phyloP scores from a whole-genome alignment of 2,329 filamentous ascomycete genomes.

The Fusarium luffae region DNA sequence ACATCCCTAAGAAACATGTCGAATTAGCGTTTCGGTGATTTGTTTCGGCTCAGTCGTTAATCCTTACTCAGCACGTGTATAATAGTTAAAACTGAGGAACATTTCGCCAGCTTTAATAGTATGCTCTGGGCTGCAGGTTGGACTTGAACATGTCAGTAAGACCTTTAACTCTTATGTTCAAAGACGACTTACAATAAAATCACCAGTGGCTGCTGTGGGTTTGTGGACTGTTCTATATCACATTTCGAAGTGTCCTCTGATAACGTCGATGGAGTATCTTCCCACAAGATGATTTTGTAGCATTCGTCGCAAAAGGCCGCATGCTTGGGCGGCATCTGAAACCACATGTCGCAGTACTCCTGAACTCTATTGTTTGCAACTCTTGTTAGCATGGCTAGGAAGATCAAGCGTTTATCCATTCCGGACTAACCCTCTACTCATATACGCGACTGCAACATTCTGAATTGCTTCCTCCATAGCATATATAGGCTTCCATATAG shows the following conservation, averaged over 20 bases:
- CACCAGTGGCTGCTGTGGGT: background rate
- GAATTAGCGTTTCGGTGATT: too few species aligned
- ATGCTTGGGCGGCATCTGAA: background rate
- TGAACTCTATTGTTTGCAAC: background rate
- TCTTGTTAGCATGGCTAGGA: background rate
- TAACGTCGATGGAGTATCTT: rapidly evolving
- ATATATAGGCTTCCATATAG: background rate
- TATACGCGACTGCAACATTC: rapidly evolving
- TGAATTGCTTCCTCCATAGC: background rate
- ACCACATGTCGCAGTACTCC: background rate
- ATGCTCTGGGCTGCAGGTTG: background rate
- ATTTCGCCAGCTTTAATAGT: background rate
- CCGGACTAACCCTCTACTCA: background rate
- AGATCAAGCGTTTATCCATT: too few species aligned
- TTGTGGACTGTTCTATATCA: background rate
- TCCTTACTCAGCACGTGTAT: background rate
- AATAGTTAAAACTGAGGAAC: background rate
- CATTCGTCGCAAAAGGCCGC: background rate
- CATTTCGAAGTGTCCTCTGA: background rate
- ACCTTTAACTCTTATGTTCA: rapidly evolving
- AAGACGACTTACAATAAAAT: background rate
- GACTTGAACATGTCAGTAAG: background rate
- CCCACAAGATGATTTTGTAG: background rate
- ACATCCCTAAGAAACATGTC: rapidly evolving
- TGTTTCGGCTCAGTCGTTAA: too few species aligned